Base-by-base conservation (phyloP, 1,284 basidiomycete genomes). In the Taiwanofungus camphoratus region DNA sequence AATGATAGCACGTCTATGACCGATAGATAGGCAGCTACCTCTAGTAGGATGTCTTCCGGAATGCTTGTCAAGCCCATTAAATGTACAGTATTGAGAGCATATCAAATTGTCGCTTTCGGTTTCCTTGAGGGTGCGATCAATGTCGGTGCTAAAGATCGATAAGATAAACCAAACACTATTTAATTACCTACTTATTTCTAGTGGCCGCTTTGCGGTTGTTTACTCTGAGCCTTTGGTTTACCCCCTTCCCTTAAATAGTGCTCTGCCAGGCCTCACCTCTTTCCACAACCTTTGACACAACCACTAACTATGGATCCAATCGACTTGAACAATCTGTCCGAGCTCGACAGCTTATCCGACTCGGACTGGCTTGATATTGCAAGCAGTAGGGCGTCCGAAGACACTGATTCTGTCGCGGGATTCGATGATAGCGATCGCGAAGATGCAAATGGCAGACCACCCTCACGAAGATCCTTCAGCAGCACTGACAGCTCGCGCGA, bases 351-450 rank as follows among this genome's bases (percentile, higher is more conserved):
- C 50, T 62, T 77, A 50, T 87, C 84, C 29, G 85, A 87, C 65
- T 85, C 82, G 26, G 83, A 87, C 63, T 87, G 84, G 84, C 78
- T 85, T 55, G 84, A 87, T 54, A 72, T 87, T 48, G 66, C 79
- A 30, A 81, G 77, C 55, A 76, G 72, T 63, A 71, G 73, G 48
- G 76, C 77, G 44, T 82, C 80, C 30, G 82, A 81, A 54, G 74
- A 78, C 61, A 77, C 74, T 60, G 80, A 82, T 55, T 85, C 82
- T 38, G 62, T 80, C 59, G 49, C 45, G 27, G 73, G 66, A 53
- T 77, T 60, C 52, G 67, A 69, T 51, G 76, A 73, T 57, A 78
- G 73, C 57, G 80, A 82, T 69, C 75, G 64, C 58, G 77, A 77
- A 56, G 70, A 73, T 51, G 62, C 52, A 31, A 65, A 61, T 45